phyloP scores from a whole-genome alignment of 495 filamentous ascomycete genomes.

The Trichoderma erinaceum region DNA sequence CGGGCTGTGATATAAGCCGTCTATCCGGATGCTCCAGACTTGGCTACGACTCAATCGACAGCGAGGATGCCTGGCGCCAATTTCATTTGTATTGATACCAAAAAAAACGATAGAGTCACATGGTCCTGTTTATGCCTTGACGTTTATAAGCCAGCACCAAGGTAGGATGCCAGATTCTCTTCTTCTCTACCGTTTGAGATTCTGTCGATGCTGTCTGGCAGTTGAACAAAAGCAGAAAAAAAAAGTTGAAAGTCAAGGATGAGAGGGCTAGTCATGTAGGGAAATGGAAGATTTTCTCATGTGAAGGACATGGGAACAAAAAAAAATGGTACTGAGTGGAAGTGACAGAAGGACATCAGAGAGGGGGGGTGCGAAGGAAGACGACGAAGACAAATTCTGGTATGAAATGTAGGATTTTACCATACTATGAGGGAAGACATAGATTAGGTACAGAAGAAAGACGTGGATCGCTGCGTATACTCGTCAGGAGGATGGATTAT shows the following conservation, averaged over 20 bases:
- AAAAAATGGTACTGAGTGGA: neutral
- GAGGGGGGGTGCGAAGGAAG: neutral
- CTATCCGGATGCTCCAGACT: neutral
- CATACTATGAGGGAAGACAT: neutral
- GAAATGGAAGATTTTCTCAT: neutral
- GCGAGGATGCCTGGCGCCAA: slow-evolving; percentile 1
- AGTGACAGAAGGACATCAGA: neutral
- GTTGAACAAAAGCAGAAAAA: neutral
- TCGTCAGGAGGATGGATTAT: neutral
- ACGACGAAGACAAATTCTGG: neutral
- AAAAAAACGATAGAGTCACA: slow-evolving; percentile 12
- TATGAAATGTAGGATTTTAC: slow-evolving; percentile 2
- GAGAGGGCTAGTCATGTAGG: slow-evolving; percentile 4
- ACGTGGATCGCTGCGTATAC: neutral
- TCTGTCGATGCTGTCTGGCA: neutral
- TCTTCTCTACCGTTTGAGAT: neutral
- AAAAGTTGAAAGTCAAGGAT: neutral
- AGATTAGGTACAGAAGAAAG: neutral
- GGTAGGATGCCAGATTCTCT: neutral
- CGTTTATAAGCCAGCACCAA: neutral
- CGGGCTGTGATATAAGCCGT: slow-evolving; percentile 30
- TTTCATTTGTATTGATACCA: slow-evolving; percentile 16
- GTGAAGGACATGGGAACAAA: neutral
- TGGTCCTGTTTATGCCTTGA: neutral
- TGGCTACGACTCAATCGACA: neutral